Evolutionary conservation across 2,329 filamentous ascomycete genomes (phyloP).

Genomic region (Colletotrichum tabaci): DNA sequence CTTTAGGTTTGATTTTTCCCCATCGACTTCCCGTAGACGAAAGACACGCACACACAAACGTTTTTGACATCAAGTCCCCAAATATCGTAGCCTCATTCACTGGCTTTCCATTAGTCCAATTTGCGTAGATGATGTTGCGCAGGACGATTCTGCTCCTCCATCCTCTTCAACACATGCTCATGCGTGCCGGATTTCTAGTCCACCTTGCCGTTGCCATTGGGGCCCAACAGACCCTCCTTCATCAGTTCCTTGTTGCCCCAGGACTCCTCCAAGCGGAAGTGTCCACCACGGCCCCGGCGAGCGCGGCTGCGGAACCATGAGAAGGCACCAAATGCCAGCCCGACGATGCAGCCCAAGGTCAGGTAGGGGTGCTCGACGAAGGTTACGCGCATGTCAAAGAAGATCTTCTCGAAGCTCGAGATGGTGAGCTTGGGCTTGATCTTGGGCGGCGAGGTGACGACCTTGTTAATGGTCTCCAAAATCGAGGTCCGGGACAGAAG

Average conservation of each 20-base stretch:
- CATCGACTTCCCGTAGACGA: slow-evolving; percentile 21
- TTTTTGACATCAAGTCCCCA: slow-evolving; percentile 27
- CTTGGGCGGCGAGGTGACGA: slow-evolving; percentile 77
- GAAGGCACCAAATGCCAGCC: slow-evolving; percentile 66
- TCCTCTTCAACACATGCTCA: slow-evolving; percentile 21
- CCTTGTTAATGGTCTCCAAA: slow-evolving; percentile 85
- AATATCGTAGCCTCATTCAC: slow-evolving; percentile 40
- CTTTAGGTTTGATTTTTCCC: slow-evolving; percentile 30
- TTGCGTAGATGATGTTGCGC: slow-evolving; percentile 31
- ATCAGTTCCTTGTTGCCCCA: slow-evolving; percentile 66
- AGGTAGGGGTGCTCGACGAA: slow-evolving; percentile 74
- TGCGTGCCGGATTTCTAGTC: slow-evolving; percentile 53
- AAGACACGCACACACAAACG: slow-evolving; percentile 15
- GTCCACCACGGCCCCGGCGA: slow-evolving; percentile 68
- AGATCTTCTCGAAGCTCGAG: slow-evolving; percentile 78
- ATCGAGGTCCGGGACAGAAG: slow-evolving; percentile 91
- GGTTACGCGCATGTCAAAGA: slow-evolving; percentile 74
- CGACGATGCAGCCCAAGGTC: slow-evolving; percentile 70
- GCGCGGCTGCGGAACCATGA: slow-evolving; percentile 70
- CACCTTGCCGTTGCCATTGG: slow-evolving; percentile 64
- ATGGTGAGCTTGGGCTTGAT: slow-evolving; percentile 86
- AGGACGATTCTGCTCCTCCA: slow-evolving; percentile 26
- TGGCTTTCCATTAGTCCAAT: slow-evolving; percentile 42
- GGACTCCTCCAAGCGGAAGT: slow-evolving; percentile 75
- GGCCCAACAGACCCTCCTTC: slow-evolving; percentile 75